Evolutionary conservation across 2,329 filamentous ascomycete species (phyloP).

Genomic region (Colletotrichum lupini): DNA sequence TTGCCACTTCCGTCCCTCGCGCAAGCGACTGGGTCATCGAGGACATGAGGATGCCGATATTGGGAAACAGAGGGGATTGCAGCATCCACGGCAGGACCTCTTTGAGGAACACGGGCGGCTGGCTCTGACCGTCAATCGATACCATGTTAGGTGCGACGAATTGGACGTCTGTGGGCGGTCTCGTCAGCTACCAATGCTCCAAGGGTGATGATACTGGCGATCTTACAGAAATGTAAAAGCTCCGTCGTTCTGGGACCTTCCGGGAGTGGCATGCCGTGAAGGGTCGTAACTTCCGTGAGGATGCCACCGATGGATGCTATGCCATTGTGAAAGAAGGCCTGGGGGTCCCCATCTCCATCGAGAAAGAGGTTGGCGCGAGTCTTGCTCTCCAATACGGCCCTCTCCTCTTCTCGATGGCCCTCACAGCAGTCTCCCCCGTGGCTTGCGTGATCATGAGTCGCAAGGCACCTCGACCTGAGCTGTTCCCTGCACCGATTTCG

Average conservation of each 20-base stretch:
- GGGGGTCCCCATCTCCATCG: constrained; percentile 38
- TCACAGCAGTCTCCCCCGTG: neutral
- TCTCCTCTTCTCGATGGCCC: neutral
- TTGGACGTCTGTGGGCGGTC: constrained; percentile 36
- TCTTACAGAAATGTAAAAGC: constrained; percentile 43
- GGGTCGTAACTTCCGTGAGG: constrained; percentile 47
- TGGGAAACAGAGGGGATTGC: constrained; percentile 44
- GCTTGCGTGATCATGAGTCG: neutral
- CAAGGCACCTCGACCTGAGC: neutral
- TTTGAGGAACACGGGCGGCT: constrained; percentile 38
- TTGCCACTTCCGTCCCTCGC: constrained; percentile 35
- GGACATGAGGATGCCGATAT: constrained; percentile 44
- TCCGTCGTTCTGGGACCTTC: constrained; percentile 39
- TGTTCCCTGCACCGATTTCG: neutral
- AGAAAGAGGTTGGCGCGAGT: constrained; percentile 30
- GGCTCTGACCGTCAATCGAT: constrained; percentile 43
- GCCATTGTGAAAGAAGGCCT: constrained; percentile 36
- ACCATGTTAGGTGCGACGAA: constrained; percentile 44
- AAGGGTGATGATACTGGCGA: neutral
- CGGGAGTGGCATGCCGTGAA: constrained; percentile 46
- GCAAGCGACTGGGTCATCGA: constrained; percentile 43
- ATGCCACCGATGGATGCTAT: constrained; percentile 37
- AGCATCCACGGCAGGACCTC: constrained; percentile 44
- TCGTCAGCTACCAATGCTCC: neutral
- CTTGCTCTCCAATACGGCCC: neutral